These are phyloP conservation scores for Zalaria obscura DNA, from an alignment of 2,329 filamentous ascomycete genomes.

Conservation along the genomic window DNA sequence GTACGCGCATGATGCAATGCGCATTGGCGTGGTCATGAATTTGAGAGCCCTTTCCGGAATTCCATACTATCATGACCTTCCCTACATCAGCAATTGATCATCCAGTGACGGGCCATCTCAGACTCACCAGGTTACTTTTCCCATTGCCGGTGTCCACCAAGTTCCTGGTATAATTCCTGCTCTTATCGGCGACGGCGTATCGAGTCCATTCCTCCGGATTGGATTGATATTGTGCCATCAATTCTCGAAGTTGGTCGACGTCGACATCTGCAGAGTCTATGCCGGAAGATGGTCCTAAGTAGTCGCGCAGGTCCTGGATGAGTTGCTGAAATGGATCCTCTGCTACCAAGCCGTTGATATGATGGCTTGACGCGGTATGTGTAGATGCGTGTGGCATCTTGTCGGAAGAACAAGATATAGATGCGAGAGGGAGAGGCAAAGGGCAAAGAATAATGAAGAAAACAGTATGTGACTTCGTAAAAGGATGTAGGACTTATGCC, in stretches of 20 bases:
- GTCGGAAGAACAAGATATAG: too few species aligned
- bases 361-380: too few species aligned
- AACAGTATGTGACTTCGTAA: too few species aligned
- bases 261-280: conserved; percentile 73
- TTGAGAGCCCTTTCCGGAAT: conserved; percentile 65
- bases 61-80: conserved; percentile 80
- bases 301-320: conserved; percentile 57
- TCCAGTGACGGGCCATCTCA: neutral
- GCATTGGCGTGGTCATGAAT: conserved; percentile 73
- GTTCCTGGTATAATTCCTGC: conserved; percentile 68
- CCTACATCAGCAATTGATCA: neutral
- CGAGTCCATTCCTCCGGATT: conserved; percentile 54
- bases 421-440: too few species aligned
- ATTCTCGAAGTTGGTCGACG: conserved; percentile 49
- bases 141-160: conserved; percentile 82
- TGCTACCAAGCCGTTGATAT: neutral
- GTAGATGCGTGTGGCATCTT: too few species aligned
- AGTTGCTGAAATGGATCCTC: conserved; percentile 47
- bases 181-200: conserved; percentile 61
- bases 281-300: conserved; percentile 67
- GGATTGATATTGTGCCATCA: conserved; percentile 66
- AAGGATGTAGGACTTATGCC: too few species aligned
- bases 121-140: conserved; percentile 56
- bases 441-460: too few species aligned
- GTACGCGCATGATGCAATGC: conserved; percentile 83